A percentile compares a stretch with the other conserved stretches of the same genome.
These are phyloP conservation scores for Boletus huronensis DNA, from an alignment of 768 basidiomycete species.

Conservation along the genomic window DNA sequence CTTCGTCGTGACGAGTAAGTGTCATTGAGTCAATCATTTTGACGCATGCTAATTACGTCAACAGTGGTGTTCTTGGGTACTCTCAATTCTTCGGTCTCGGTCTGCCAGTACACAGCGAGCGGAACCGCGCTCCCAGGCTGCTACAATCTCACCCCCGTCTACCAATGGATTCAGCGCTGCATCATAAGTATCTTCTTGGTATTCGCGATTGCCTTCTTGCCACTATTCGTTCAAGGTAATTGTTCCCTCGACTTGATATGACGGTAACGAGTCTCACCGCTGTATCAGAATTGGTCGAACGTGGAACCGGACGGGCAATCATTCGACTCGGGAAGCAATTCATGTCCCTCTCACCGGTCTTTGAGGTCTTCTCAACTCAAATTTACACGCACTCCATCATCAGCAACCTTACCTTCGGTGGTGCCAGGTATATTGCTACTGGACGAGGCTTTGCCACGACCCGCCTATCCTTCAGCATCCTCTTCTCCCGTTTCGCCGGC, in stretches of 20 bases:
- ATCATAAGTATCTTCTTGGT: slow-evolving; percentile 99
- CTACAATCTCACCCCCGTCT: slow-evolving; percentile 92
- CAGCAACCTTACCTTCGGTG: slow-evolving; percentile 95
- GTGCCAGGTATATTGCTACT: slow-evolving; percentile 97
- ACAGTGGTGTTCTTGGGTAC: slow-evolving; percentile 94
- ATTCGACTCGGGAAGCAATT: slow-evolving; percentile 94
- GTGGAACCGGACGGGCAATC: slow-evolving; percentile 89
- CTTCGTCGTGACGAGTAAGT: slow-evolving; percentile 87
- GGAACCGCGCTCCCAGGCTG: slow-evolving; percentile 84
- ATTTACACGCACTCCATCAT: slow-evolving; percentile 98
- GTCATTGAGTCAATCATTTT: neutral
- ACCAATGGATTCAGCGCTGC: slow-evolving; percentile 92
- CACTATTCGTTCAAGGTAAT: slow-evolving; percentile 90
- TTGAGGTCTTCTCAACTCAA: slow-evolving; percentile 98
- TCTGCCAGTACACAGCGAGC: slow-evolving; percentile 74
- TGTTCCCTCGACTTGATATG: neutral
- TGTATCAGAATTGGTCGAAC: slow-evolving; percentile 81
- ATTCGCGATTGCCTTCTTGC: slow-evolving; percentile 95
- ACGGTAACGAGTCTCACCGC: slow-evolving; percentile 15
- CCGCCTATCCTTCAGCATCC: slow-evolving; percentile 88
- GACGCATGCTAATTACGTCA: slow-evolving; percentile 15
- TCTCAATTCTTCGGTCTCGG: slow-evolving; percentile 71
- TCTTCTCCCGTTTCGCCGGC: slow-evolving; percentile 98
- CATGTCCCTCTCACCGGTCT: slow-evolving; percentile 87
- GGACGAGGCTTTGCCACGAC: slow-evolving; percentile 98